Evolutionary conservation across 441 rosid species (phyloP), one percentile per base, ranked within the genome.

Genomic region (Mallotus japonicus): DNA sequence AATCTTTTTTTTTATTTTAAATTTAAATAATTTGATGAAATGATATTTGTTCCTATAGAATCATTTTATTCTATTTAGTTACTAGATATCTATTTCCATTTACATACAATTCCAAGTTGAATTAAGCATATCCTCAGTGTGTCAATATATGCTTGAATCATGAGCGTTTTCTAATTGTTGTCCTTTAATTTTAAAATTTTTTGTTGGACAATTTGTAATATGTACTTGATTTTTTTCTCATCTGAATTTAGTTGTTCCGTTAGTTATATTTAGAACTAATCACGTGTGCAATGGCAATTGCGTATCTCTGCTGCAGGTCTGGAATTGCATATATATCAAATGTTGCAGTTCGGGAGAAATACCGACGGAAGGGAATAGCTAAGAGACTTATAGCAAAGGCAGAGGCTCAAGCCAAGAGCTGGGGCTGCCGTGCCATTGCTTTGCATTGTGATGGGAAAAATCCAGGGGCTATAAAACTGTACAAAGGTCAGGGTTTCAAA

Each of bases 291-390:
- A 17, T 49, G 53, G 34, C 22, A 12, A 7, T 10, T 69, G 54
- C 3, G n/a, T 50, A 44, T 59, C 57, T 46, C 10, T 58, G 7
- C 28, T 40, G n/a, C 79, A 92, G 99, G 90, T 88, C 92, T 4
- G 97, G 96, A 83, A 83, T 92, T 46, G 99, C 96, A 13, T 95
- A 92, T 80, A 76, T 92, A 85, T 95, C 99, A 16, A 92, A 91
- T 46, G 97, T 95, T 32, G 99, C 96, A 0, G 99, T 95, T 10
- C 82, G 93, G 8, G 93, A 90, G 83, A 87, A 73, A 75, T 89
- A 82, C 78, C 79, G 95, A 0, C 78, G 89, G 57, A 90, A 87
- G 82, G 99, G 97, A 70, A 89, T 92, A 84, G 97, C 89, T 0
- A 92, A 90, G 80, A 82, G 83, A 77, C 97, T 92, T 16, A 63